Evolutionary conservation across 202 grass and related monocot genomes (phyloP).

Genomic region (Carex arenaria): DNA sequence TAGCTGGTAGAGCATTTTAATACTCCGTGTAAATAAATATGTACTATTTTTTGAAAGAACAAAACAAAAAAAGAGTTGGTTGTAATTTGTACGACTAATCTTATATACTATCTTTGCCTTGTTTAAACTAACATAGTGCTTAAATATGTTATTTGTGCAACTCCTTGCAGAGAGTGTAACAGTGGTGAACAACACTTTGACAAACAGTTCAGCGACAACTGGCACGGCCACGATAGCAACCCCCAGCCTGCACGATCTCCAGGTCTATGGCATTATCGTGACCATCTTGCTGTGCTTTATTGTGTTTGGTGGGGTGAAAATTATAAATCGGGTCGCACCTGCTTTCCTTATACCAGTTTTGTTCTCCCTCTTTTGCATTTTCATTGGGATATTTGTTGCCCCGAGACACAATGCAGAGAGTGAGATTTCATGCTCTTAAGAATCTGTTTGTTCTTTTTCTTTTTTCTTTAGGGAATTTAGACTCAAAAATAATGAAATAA

Average conservation of each 20-base stretch:
- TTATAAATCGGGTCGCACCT: conserved; percentile 94
- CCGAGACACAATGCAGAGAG: conserved; percentile 75
- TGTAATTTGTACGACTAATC: neutral
- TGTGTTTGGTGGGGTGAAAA: conserved; percentile 99
- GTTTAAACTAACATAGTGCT: neutral
- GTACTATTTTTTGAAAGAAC: neutral
- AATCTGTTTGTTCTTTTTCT: conserved; percentile 13
- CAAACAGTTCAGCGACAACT: conserved; percentile 53
- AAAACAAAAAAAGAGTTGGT: neutral
- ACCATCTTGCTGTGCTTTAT: conserved; percentile 94
- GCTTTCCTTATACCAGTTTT: conserved; percentile 94
- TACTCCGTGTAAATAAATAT: neutral
- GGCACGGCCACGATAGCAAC: conserved; percentile 74
- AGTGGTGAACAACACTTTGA: conserved; percentile 71
- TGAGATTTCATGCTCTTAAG: conserved; percentile 38
- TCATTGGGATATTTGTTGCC: conserved; percentile 86
- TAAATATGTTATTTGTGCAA: neutral
- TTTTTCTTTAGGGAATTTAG: neutral
- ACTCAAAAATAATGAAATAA: neutral
- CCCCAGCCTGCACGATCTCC: conserved; percentile 91
- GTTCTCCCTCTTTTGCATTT: conserved; percentile 93
- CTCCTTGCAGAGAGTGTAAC: conserved; percentile 68
- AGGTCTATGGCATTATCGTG: conserved; percentile 92
- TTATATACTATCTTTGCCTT: neutral
- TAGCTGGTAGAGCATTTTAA: neutral